phyloP scores from a whole-genome alignment of 345 rosid genomes.

The Erodium maritimum region DNA sequence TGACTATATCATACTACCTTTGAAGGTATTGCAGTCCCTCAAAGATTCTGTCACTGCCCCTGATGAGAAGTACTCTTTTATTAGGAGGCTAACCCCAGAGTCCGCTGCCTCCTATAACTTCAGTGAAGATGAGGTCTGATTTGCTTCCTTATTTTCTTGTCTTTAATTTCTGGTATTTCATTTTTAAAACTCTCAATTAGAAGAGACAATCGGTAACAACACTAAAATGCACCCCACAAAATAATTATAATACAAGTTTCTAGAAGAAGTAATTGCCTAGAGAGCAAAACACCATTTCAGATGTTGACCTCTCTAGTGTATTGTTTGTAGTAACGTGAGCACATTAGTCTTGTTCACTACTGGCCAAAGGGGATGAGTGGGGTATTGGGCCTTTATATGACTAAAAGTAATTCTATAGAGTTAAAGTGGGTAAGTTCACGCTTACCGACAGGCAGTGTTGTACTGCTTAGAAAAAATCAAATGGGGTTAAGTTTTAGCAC shows the following conservation, averaged over 20 bases:
- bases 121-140: constrained; percentile 66
- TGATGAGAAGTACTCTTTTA: constrained; percentile 74
- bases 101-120: constrained; percentile 61
- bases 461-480: no score
- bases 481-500: no score
- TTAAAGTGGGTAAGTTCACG: no score
- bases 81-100: constrained; percentile 53
- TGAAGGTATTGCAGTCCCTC: constrained; percentile 79
- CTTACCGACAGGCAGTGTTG: no score
- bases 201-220: background rate
- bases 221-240: background rate
- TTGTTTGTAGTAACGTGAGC: background rate
- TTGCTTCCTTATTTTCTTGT: constrained; percentile 1
- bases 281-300: background rate
- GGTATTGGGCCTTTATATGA: background rate
- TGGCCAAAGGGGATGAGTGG: background rate
- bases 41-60: constrained; percentile 57
- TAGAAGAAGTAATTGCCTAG: background rate
- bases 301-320: background rate
- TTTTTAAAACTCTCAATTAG: no score
- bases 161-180: background rate
- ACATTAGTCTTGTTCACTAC: background rate
- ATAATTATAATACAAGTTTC: background rate
- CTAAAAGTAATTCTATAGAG: no score
- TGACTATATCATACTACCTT: constrained; percentile 83